Base-by-base conservation (phyloP, 306 rosid genomes). In the Astragalus glycyphyllos region DNA sequence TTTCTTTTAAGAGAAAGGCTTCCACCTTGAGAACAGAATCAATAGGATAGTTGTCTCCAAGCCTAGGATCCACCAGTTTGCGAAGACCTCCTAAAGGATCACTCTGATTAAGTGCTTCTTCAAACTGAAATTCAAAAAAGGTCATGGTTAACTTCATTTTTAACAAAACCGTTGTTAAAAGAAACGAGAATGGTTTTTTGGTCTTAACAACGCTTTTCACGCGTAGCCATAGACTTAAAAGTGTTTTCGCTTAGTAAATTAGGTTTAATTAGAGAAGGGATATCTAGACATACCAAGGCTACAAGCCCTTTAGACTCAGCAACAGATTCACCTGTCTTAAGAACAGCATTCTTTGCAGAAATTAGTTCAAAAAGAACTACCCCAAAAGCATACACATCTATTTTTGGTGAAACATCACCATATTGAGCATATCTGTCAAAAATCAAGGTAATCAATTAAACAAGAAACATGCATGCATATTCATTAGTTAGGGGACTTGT, bases 341-440 rank as follows among this genome's bases (percentile, higher is more conserved):
- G 61, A 31, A 92, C 71, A 50, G 98, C 98, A 81, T 83, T 90
- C 86, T 89, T 89, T 42, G 96, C 94, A 62, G 98, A 73, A 58
- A 79, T 79, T 6, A 72, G 75, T 51, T 79, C 83, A 67, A 29
- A 79, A 16, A 79, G 75, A 17, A 79, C 83, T 42, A 79, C 83
- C 40, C 83, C 83, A 73, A 79, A 79, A 12, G 83, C 83, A 67
- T 83, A 89, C 2, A 87, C 98, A 50, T 92, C 98, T 47, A 92
- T 77, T 75, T 92, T 92, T 20, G 98, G 90, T 77, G 98, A 87
- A 68, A 87, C 82, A 3, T 87, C 96, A 5, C 98, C 96, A 11
- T 81, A 92, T 73, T 79, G 83, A 42, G 98, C 98, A 69, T 92
- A 92, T 77, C 94, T 92, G 83, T 59, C 66, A n/a, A 9, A 76